Conservation (phyloP, 768 basidiomycete genomes). For the Russula abietina region DNA sequence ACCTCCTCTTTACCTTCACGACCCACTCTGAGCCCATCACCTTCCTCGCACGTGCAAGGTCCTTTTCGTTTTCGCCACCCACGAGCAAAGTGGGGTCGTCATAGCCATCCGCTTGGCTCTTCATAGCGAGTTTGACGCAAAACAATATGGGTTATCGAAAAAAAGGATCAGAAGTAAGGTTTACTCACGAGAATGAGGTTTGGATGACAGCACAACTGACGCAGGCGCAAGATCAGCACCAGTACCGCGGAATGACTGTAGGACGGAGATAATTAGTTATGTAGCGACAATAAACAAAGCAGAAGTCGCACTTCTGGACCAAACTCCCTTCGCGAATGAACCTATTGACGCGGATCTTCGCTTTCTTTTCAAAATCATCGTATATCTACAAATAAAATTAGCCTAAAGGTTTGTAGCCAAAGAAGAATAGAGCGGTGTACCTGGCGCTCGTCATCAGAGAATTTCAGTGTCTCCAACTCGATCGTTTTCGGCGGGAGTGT, state of each 20-base stretch:
- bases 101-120: slow-evolving; percentile 41
- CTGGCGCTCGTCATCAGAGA: slow-evolving; percentile 59
- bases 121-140: neutral
- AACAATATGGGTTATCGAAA: neutral
- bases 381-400: slow-evolving; percentile 40
- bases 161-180: neutral
- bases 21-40: slow-evolving; percentile 44
- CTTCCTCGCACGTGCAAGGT: slow-evolving; percentile 46
- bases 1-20: slow-evolving; percentile 19
- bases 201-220: slow-evolving; percentile 71
- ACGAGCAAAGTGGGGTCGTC: slow-evolving; percentile 49
- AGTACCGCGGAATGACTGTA: slow-evolving; percentile 45
- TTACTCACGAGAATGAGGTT: slow-evolving; percentile 55
- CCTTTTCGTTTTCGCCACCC: slow-evolving; percentile 46
- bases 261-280: slow-evolving; percentile 1
- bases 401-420: neutral
- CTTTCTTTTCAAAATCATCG: slow-evolving; percentile 48
- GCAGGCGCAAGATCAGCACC: slow-evolving; percentile 66
- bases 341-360: slow-evolving; percentile 50
- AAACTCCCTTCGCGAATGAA: slow-evolving; percentile 61
- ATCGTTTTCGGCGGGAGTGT: slow-evolving; percentile 56
- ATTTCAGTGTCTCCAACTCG: slow-evolving; percentile 53
- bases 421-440: slow-evolving; percentile 32
- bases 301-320: slow-evolving; percentile 56
- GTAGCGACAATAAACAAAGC: slow-evolving; percentile 2